These are phyloP conservation scores for Annulohypoxylon maeteangense DNA, from an alignment of 495 filamentous ascomycete species.

Conservation along the genomic window DNA sequence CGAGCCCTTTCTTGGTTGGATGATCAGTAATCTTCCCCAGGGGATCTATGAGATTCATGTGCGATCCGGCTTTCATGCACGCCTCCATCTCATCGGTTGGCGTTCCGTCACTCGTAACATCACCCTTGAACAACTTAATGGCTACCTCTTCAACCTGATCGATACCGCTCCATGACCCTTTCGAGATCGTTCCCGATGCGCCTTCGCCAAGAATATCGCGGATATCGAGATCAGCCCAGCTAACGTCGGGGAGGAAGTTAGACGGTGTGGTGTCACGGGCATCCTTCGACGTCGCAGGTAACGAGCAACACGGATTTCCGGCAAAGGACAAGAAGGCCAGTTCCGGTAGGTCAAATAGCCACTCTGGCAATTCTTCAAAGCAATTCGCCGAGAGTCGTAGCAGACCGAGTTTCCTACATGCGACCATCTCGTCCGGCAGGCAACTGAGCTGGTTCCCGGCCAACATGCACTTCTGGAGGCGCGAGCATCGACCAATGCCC, in stretches of 20 bases:
- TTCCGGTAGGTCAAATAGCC: slow-evolving; percentile 56
- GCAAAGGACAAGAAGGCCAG: slow-evolving; percentile 60
- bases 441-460: slow-evolving; percentile 52
- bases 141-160: slow-evolving; percentile 52
- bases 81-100: slow-evolving; percentile 58
- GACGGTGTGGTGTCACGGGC: slow-evolving; percentile 26
- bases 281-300: slow-evolving; percentile 28
- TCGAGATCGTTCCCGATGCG: slow-evolving; percentile 54
- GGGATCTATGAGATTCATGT: slow-evolving; percentile 56
- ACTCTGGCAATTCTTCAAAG: slow-evolving; percentile 49
- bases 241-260: slow-evolving; percentile 47
- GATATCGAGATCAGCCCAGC: slow-evolving; percentile 52
- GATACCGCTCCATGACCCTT: slow-evolving; percentile 48
- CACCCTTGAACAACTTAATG: slow-evolving; percentile 58
- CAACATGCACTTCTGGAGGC: slow-evolving; percentile 57
- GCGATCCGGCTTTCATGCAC: slow-evolving; percentile 54
- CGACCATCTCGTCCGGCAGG: slow-evolving; percentile 53
- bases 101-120: slow-evolving; percentile 53
- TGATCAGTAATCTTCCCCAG: slow-evolving; percentile 56
- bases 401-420: slow-evolving; percentile 55
- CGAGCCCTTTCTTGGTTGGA: slow-evolving; percentile 55
- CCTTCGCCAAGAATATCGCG: slow-evolving; percentile 50
- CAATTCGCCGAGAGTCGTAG: slow-evolving; percentile 56
- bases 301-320: slow-evolving; percentile 54
- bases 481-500: slow-evolving; percentile 53